phyloP scores from a whole-genome alignment of 768 basidiomycete genomes.

The Tricholoma terreum region DNA sequence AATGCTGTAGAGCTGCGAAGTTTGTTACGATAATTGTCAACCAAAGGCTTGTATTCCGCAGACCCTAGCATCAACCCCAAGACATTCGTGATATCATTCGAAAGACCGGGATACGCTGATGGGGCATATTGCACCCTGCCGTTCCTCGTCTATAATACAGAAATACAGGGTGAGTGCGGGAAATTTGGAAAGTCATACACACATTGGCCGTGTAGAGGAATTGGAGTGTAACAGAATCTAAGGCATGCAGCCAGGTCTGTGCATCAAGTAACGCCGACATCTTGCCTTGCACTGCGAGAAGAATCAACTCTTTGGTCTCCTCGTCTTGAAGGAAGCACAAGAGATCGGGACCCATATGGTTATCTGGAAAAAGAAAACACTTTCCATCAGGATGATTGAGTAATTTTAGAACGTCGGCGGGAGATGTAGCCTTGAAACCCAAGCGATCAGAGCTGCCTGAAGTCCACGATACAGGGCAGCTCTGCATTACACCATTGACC shows the following conservation, averaged over 20 bases:
- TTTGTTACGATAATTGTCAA: not conserved
- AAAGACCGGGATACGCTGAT: not conserved
- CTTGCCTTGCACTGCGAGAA: conserved; percentile 2
- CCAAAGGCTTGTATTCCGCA: not conserved
- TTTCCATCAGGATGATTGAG: no score
- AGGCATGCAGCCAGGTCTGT: not conserved
- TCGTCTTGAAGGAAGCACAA: conserved; percentile 10
- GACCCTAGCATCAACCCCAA: not conserved
- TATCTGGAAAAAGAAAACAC: conserved; percentile 12
- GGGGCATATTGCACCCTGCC: not conserved
- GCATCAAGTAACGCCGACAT: not conserved
- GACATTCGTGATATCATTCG: not conserved
- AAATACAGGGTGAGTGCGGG: not conserved
- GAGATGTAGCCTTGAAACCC: no score
- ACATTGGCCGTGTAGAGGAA: not conserved
- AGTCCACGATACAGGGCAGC: conserved; percentile 9
- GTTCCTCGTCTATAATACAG: not conserved
- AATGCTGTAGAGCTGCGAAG: not conserved
- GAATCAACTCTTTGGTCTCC: conserved; percentile 6
- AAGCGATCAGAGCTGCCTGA: no score
- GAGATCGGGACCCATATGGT: conserved; percentile 8
- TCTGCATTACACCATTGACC: not conserved
- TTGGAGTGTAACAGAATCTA: not conserved
- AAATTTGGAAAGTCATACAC: not conserved
- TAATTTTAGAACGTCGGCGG: no score